Base-by-base conservation (phyloP, 441 rosid genomes). In the Rhodomyrtus psidioides region DNA sequence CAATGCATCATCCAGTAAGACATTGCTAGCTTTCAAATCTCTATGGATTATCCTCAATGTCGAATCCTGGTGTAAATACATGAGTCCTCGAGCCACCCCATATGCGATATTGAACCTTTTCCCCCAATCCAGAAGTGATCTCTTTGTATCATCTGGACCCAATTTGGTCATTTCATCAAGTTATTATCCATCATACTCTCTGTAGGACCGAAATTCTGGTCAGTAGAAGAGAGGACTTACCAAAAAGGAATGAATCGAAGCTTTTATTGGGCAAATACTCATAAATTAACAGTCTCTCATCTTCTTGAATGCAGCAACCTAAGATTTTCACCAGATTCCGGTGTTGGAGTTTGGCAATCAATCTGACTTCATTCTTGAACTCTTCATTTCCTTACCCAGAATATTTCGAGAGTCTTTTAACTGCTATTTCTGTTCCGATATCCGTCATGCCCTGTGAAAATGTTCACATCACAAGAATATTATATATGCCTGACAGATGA, bases 21-120 rank as follows among this genome's bases (percentile, higher is more conserved):
- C 60, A 28, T 93, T 93, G 60, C 95, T 88, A 6, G 89, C 90
- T 87, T 93, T 93, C 9, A 93, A 90, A 87, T 93, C 95, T 53
- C 94, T 92, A 28, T 93, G 94, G 83, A 93, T 91, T 34, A 93
- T 91, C 12, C 91, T 90, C 21, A 91, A 88, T 7, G 89, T 88
- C 15, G 95, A 92, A 87, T 93, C 92, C 83, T 91, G 89, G 60
- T 92, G 94, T 44, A 93, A 90, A 85, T 93, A 93, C 0, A 93
- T 23, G 86, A 93, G 83, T 21, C 93, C 95, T 24, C 90, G 39
- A 70, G 91, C 92, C 51, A 91, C 74, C 42, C 93, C 93, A 57
- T 91, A 90, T 0, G 46, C 46, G 1, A 34, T 65, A 5, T 30
- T 1, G 19, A 30, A 65, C 76, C 76, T 65, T 65, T 9, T 70